Evolutionary conservation across 2,329 filamentous ascomycete genomes (phyloP).

Genomic region (Pestalotiopsis sp.): DNA sequence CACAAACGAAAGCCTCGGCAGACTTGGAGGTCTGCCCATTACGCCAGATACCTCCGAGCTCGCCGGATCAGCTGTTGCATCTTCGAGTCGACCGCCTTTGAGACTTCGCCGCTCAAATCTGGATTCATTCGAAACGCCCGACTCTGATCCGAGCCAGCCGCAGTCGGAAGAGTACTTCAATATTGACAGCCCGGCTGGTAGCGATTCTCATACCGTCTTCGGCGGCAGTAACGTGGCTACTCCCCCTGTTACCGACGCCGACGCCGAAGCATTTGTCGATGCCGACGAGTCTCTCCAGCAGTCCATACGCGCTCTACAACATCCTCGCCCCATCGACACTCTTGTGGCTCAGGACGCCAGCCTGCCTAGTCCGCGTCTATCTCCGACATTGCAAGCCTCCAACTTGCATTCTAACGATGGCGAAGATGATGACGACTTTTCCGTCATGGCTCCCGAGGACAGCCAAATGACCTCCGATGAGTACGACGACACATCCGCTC

Average conservation of each 20-base stretch:
- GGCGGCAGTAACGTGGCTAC: slow-evolving; percentile 68
- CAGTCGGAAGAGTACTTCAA: slow-evolving; percentile 42
- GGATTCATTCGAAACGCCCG: slow-evolving; percentile 47
- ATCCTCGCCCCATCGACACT: slow-evolving; percentile 63
- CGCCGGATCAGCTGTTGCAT: slow-evolving; percentile 20
- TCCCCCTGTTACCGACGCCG: slow-evolving; percentile 74
- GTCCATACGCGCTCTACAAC: slow-evolving; percentile 48
- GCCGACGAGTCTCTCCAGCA: slow-evolving; percentile 51
- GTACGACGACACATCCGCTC: slow-evolving; percentile 22
- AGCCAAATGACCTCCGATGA: slow-evolving; percentile 44
- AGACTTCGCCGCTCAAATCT: slow-evolving; percentile 43
- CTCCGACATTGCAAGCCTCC: slow-evolving; percentile 81
- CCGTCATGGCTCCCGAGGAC: slow-evolving; percentile 37
- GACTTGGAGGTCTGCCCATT: slow-evolving; percentile 41
- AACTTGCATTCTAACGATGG: slow-evolving; percentile 45
- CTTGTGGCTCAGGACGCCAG: slow-evolving; percentile 84
- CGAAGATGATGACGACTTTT: slow-evolving; percentile 43
- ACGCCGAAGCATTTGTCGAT: slow-evolving; percentile 63
- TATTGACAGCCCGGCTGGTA: slow-evolving; percentile 53
- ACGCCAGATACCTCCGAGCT: slow-evolving; percentile 63
- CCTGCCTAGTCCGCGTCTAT: slow-evolving; percentile 91
- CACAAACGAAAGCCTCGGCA: slow-evolving; percentile 19
- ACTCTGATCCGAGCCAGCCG: slow-evolving; percentile 43
- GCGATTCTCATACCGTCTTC: slow-evolving; percentile 62
- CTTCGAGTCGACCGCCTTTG: slow-evolving; percentile 33